Percentiles rank a stretch among this genome's conserved stretches.
phyloP scores from a whole-genome alignment of 2,329 filamentous ascomycete genomes.

The Xylaria sp. region DNA sequence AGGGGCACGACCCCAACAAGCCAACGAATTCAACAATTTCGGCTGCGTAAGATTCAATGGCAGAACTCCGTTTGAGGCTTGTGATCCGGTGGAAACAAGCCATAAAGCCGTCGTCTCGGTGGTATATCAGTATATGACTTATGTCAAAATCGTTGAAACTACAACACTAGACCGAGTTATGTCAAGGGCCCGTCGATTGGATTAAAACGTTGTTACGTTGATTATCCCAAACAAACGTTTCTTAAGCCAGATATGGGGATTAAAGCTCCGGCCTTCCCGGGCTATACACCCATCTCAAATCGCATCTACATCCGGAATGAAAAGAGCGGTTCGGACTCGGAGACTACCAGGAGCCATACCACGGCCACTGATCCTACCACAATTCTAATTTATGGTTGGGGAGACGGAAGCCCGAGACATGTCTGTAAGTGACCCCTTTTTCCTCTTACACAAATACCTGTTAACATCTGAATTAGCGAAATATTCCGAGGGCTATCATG shows the following conservation, averaged over 20 bases:
- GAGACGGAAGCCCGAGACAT: conserved; percentile 65
- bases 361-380: conserved; percentile 52
- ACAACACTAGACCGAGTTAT: background rate
- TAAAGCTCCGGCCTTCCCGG: conserved; percentile 50
- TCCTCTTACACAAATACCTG: background rate
- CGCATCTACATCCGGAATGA: conserved; percentile 60
- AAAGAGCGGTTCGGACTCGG: conserved; percentile 41
- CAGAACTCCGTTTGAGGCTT: conserved; percentile 13
- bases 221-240: background rate
- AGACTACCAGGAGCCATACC: conserved; percentile 18
- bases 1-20: conserved; percentile 29
- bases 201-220: background rate
- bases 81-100: conserved; percentile 23
- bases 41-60: conserved; percentile 7
- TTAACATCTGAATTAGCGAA: conserved; percentile 45
- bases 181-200: too few relatives aligned
- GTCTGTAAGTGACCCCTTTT: conserved; percentile 53
- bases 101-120: background rate
- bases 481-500: conserved; percentile 63
- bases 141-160: background rate
- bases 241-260: conserved; percentile 35
- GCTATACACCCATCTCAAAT: conserved; percentile 60
- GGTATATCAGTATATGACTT: conserved; percentile 16
- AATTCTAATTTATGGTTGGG: conserved; percentile 67
- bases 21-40: conserved; percentile 34